Evolutionary conservation across 2,329 filamentous ascomycete genomes (phyloP).

Genomic region (Polychaeton citri): DNA sequence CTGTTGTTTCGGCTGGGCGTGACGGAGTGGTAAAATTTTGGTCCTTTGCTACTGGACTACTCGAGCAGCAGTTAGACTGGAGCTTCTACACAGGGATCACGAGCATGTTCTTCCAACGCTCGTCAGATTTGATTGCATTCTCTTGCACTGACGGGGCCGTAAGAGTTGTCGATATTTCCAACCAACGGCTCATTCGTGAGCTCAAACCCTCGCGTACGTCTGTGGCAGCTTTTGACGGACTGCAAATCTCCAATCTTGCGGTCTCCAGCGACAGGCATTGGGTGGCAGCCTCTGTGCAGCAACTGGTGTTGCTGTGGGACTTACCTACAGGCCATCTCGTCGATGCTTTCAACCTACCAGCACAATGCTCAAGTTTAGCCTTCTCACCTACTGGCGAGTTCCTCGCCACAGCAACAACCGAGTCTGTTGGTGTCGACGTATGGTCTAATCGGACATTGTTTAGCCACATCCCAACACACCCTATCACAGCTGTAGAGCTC

Average conservation of each 20-base stretch:
- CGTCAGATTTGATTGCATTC: slow-evolving; percentile 75
- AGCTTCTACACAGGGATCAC: slow-evolving; percentile 62
- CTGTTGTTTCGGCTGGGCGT: slow-evolving; percentile 70
- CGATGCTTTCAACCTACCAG: slow-evolving; percentile 71
- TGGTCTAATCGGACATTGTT: slow-evolving; percentile 95
- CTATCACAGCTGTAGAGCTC: slow-evolving; percentile 68
- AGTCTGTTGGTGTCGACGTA: slow-evolving; percentile 74
- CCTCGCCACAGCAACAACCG: slow-evolving; percentile 75
- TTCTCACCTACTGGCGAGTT: slow-evolving; percentile 89
- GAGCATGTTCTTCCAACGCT: slow-evolving; percentile 64
- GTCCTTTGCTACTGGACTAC: slow-evolving; percentile 75
- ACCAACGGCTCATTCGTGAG: slow-evolving; percentile 80
- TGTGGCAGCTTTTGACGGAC: slow-evolving; percentile 9
- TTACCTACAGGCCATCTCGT: slow-evolving; percentile 90
- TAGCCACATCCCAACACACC: slow-evolving; percentile 71
- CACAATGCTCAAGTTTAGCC: slow-evolving; percentile 67
- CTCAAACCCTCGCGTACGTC: slow-evolving; percentile 57
- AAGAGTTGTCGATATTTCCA: slow-evolving; percentile 79
- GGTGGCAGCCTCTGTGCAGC: slow-evolving; percentile 78
- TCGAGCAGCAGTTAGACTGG: slow-evolving; percentile 75
- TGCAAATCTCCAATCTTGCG: slow-evolving; percentile 25
- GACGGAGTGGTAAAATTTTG: slow-evolving; percentile 97
- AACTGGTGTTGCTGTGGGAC: slow-evolving; percentile 81
- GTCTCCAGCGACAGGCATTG: slow-evolving; percentile 91
- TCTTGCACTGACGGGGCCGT: slow-evolving; percentile 82